Conservation (phyloP, 2,329 filamentous ascomycete genomes). For the Alternaria gaisen region DNA sequence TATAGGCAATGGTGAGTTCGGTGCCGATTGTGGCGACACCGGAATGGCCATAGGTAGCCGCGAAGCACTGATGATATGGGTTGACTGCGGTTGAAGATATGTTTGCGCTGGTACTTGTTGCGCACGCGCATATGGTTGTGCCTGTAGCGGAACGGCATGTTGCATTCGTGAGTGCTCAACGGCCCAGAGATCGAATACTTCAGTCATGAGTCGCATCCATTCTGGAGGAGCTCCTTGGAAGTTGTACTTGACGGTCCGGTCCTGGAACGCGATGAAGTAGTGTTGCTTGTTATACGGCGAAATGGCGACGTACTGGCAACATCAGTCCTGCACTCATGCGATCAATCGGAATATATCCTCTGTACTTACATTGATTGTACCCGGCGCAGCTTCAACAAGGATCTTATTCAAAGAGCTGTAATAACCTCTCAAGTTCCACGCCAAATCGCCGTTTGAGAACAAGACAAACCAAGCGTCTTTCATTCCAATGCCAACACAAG, state of each 20-base stretch:
- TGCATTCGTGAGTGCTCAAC: slow-evolving; percentile 30
- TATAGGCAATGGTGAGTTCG: slow-evolving; percentile 17
- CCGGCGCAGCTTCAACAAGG: slow-evolving; percentile 35
- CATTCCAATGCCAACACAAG: slow-evolving; percentile 40
- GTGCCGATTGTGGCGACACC: slow-evolving; percentile 27
- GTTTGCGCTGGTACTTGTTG: slow-evolving; percentile 19
- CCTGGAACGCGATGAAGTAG: slow-evolving; percentile 45
- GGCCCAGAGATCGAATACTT: slow-evolving; percentile 44
- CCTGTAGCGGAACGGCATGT: slow-evolving; percentile 11
- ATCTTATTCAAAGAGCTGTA: slow-evolving; percentile 43
- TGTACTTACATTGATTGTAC: slow-evolving; percentile 40
- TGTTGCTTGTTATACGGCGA: slow-evolving; percentile 46
- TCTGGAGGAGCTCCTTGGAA: slow-evolving; percentile 42
- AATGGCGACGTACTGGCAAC: slow-evolving; percentile 44
- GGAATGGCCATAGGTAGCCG: slow-evolving; percentile 3
- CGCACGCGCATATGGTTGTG: slow-evolving; percentile 8
- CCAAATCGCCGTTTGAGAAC: slow-evolving; percentile 42
- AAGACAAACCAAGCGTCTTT: slow-evolving; percentile 47
- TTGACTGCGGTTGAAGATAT: slow-evolving; percentile 16
- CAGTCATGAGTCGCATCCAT: slow-evolving; percentile 47
- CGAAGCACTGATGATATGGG: slow-evolving; percentile 12
- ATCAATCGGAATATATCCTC: not conserved
- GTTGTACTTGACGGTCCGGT: slow-evolving; percentile 46
- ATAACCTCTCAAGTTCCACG: slow-evolving; percentile 46
- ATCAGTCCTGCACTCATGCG: not conserved